Conservation (phyloP, 2,329 filamentous ascomycete species). For the Colletotrichum sp. region DNA sequence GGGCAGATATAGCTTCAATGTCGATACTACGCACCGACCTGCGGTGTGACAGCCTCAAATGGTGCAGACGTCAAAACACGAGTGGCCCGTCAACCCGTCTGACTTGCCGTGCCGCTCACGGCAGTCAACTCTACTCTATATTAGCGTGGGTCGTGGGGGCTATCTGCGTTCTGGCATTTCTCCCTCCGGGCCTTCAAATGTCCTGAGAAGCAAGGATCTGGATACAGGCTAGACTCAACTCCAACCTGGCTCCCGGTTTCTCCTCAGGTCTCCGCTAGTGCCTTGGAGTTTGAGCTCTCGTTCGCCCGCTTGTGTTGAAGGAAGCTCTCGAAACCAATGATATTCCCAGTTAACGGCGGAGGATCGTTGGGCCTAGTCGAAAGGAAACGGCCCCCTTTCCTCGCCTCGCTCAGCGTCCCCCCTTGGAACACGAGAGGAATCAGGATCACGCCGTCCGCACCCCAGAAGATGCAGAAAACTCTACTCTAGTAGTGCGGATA, state of each 20-base stretch:
- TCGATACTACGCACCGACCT: neutral
- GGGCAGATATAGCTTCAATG: neutral
- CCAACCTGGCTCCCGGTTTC: neutral
- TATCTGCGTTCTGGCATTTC: neutral
- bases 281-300: neutral
- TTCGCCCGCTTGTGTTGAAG: neutral
- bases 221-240: neutral
- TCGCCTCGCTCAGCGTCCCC: neutral
- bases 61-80: neutral
- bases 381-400: neutral
- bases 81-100: neutral
- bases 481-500: neutral
- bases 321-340: neutral
- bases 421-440: slow-evolving; percentile 8
- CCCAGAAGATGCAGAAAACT: neutral
- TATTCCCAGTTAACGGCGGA: neutral
- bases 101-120: neutral
- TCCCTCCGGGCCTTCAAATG: neutral
- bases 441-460: slow-evolving; percentile 4
- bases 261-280: neutral
- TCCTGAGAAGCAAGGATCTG: neutral
- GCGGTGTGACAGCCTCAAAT: neutral
- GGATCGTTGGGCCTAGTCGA: neutral
- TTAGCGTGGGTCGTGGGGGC: slow-evolving; percentile 4
- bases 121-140: neutral